These are phyloP conservation scores for Marchantia polymorpha DNA, from an alignment of 225 moss, liverwort and hornwort genomes.

Conservation along the genomic window DNA sequence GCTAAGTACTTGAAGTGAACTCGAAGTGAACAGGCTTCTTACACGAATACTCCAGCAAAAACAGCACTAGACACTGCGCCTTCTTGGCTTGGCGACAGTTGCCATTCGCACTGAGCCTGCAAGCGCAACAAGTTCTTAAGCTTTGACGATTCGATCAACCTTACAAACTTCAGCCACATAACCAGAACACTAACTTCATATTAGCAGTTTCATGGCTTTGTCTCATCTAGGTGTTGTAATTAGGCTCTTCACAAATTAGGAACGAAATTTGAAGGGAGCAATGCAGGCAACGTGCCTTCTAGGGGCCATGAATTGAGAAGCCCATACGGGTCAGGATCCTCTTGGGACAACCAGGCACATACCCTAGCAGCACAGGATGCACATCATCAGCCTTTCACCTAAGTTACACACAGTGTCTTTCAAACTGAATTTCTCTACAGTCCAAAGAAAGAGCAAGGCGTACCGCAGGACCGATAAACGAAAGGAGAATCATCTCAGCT, in stretches of 20 bases:
- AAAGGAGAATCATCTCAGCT: constrained; percentile 98
- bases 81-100: constrained; percentile 68
- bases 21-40: constrained; percentile 6
- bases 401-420: not conserved
- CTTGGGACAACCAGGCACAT: constrained; percentile 20
- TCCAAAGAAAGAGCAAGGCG: not conserved
- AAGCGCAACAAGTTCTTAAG: constrained; percentile 16
- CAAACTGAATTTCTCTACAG: not conserved
- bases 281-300: constrained; percentile 23
- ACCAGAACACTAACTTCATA: not conserved
- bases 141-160: not conserved
- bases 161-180: not conserved
- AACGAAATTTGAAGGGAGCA: constrained; percentile 10
- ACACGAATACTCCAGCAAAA: constrained; percentile 77
- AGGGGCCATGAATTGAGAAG: constrained; percentile 14
- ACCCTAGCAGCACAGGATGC: constrained; percentile 30
- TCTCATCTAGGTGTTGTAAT: not conserved
- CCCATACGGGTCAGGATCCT: constrained; percentile 9
- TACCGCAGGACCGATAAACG: constrained; percentile 93
- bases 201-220: not conserved
- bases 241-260: not conserved
- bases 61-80: constrained; percentile 87
- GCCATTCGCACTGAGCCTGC: constrained; percentile 94
- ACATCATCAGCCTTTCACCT: constrained; percentile 21
- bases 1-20: not conserved